Percentiles rank a stretch among this genome's conserved stretches.
Conservation (phyloP, 164 flowering plant species). For the Echeveria elegans region DNA sequence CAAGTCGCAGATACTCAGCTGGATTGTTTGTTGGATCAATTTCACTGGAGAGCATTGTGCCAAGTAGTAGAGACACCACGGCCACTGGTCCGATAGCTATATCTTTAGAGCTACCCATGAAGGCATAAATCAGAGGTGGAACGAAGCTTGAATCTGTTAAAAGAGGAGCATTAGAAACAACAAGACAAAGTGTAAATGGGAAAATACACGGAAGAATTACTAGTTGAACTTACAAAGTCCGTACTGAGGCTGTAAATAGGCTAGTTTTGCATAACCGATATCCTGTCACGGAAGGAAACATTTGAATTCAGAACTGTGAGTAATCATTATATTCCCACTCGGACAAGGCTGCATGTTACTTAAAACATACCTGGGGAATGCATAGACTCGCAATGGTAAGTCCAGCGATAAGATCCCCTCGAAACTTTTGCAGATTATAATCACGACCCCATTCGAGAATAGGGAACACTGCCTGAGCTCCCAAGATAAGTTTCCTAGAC, state of each 20-base stretch:
- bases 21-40: slow-evolving; percentile 38
- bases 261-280: slow-evolving; percentile 68
- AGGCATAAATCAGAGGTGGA: slow-evolving; percentile 90
- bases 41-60: slow-evolving; percentile 61
- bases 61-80: slow-evolving; percentile 79
- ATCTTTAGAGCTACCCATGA: slow-evolving; percentile 97
- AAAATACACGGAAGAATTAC: neutral
- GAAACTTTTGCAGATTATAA: slow-evolving; percentile 42
- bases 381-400: slow-evolving; percentile 83
- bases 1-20: slow-evolving; percentile 55
- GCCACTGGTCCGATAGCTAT: slow-evolving; percentile 97
- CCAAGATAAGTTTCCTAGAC: slow-evolving; percentile 46
- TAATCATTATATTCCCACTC: neutral
- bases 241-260: slow-evolving; percentile 48
- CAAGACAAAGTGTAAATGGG: neutral
- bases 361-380: slow-evolving; percentile 65
- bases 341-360: neutral
- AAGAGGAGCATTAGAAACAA: neutral
- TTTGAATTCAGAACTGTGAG: neutral
- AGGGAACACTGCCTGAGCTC: slow-evolving; percentile 57
- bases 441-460: slow-evolving; percentile 57
- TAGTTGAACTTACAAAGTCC: slow-evolving; percentile 53
- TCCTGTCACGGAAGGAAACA: slow-evolving; percentile 31
- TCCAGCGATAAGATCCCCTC: slow-evolving; percentile 70
- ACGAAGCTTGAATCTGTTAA: slow-evolving; percentile 89